These are phyloP conservation scores for Chimonanthus salicifolius DNA, from an alignment of 164 flowering plant genomes.

Conservation along the genomic window DNA sequence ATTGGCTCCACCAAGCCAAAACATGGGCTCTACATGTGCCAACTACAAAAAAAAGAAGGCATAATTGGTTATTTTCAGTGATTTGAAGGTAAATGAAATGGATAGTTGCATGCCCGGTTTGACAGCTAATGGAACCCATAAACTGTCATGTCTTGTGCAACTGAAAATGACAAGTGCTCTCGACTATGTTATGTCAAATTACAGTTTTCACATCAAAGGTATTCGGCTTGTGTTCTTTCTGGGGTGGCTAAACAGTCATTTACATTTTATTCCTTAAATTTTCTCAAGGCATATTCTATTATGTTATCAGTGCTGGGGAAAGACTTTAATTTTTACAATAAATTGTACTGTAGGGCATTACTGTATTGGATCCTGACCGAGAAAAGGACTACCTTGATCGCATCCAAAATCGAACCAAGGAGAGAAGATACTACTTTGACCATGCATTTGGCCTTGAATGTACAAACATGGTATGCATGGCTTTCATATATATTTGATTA, in stretches of 20 bases:
- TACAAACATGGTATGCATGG: constrained; percentile 44
- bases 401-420: constrained; percentile 74
- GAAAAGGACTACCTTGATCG: constrained; percentile 84
- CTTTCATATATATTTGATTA: neutral
- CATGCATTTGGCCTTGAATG: constrained; percentile 68
- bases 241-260: neutral
- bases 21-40: too few relatives aligned
- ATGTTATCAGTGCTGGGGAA: neutral
- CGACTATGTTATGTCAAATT: too few relatives aligned
- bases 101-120: too few relatives aligned
- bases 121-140: too few relatives aligned
- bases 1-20: too few relatives aligned
- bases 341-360: constrained; percentile 47
- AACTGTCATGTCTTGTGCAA: too few relatives aligned
- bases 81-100: too few relatives aligned
- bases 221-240: too few relatives aligned
- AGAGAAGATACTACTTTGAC: constrained; percentile 67
- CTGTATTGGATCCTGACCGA: constrained; percentile 78
- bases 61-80: too few relatives aligned
- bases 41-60: too few relatives aligned
- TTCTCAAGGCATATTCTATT: neutral
- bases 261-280: neutral
- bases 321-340: neutral
- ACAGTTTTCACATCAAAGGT: too few relatives aligned
- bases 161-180: too few relatives aligned